Conservation (phyloP, 805 yeast genomes). For the Candida sithepensis region DNA sequence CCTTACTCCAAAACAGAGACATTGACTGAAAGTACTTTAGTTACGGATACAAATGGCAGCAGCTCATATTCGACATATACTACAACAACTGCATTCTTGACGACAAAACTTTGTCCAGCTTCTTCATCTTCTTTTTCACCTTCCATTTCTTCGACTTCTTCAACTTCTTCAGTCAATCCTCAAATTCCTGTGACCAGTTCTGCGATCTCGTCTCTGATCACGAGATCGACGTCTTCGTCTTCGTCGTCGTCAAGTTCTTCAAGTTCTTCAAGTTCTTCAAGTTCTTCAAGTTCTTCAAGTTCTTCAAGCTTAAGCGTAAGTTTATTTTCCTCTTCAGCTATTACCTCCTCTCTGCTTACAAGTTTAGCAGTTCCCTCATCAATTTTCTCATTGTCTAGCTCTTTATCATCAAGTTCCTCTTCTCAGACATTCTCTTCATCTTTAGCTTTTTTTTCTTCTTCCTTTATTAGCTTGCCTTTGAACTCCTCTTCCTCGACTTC, state of each 20-base stretch:
- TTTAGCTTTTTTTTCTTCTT: no score
- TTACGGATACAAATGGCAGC: conserved; percentile 5
- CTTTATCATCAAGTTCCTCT: conserved; percentile 3
- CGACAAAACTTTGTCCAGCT: conserved; percentile 2
- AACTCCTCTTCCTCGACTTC: no score
- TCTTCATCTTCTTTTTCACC: not conserved
- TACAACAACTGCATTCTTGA: conserved; percentile 1
- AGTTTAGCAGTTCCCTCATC: no score
- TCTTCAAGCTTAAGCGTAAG: no score
- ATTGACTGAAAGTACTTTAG: conserved; percentile 2
- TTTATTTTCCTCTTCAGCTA: no score
- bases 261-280: no score
- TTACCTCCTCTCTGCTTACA: no score
- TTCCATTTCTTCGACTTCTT: not conserved
- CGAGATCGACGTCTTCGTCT: no score
- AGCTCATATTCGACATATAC: conserved; percentile 3
- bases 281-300: conserved; percentile 2
- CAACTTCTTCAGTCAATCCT: conserved; percentile 5
- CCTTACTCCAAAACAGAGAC: conserved; percentile 14
- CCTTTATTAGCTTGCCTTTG: no score
- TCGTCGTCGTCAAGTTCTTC: conserved; percentile 5
- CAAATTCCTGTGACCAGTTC: no score
- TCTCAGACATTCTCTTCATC: not conserved
- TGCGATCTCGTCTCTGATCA: no score
- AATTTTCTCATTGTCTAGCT: not conserved